phyloP scores from a whole-genome alignment of 2,329 filamentous ascomycete species.

The Colletotrichum orchidophilum region DNA sequence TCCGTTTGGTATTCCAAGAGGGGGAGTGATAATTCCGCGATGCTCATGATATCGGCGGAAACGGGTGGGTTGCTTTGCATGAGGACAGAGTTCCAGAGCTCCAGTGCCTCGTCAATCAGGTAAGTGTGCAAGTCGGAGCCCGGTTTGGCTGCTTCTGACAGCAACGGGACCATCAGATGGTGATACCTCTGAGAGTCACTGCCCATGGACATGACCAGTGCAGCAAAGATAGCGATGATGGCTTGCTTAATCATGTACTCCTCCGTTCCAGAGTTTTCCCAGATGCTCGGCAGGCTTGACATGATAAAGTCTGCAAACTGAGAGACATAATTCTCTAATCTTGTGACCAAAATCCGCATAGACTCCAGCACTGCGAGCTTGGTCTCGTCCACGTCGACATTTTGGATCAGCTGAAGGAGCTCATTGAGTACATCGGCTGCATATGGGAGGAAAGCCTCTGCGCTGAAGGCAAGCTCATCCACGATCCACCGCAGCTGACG shows the following conservation, averaged over 20 bases:
- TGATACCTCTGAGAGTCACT: slow-evolving; percentile 82
- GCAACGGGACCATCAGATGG: slow-evolving; percentile 80
- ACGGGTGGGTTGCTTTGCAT: slow-evolving; percentile 71
- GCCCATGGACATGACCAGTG: slow-evolving; percentile 88
- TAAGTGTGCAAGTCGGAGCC: slow-evolving; percentile 81
- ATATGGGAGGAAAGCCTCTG: slow-evolving; percentile 79
- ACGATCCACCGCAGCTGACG: slow-evolving; percentile 83
- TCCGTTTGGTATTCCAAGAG: slow-evolving; percentile 74
- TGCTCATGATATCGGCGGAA: slow-evolving; percentile 67
- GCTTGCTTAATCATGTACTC: slow-evolving; percentile 95
- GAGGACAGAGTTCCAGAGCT: slow-evolving; percentile 85
- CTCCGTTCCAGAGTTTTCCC: slow-evolving; percentile 82
- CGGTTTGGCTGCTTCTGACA: slow-evolving; percentile 81
- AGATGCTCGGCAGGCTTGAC: slow-evolving; percentile 79
- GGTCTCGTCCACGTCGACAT: slow-evolving; percentile 84
- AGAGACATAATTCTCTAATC: slow-evolving; percentile 78
- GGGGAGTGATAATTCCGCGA: slow-evolving; percentile 71
- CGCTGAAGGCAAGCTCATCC: slow-evolving; percentile 85
- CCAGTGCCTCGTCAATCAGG: slow-evolving; percentile 89
- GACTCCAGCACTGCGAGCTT: slow-evolving; percentile 92
- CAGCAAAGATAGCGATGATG: slow-evolving; percentile 85
- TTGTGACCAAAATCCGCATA: slow-evolving; percentile 80
- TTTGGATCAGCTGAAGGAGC: slow-evolving; percentile 80
- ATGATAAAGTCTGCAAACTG: slow-evolving; percentile 84
- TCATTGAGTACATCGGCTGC: slow-evolving; percentile 77